A percentile compares a stretch with the other conserved stretches of the same genome.
phyloP scores from a whole-genome alignment of 148 eudicot species.

The Rhododendron ovatum region DNA sequence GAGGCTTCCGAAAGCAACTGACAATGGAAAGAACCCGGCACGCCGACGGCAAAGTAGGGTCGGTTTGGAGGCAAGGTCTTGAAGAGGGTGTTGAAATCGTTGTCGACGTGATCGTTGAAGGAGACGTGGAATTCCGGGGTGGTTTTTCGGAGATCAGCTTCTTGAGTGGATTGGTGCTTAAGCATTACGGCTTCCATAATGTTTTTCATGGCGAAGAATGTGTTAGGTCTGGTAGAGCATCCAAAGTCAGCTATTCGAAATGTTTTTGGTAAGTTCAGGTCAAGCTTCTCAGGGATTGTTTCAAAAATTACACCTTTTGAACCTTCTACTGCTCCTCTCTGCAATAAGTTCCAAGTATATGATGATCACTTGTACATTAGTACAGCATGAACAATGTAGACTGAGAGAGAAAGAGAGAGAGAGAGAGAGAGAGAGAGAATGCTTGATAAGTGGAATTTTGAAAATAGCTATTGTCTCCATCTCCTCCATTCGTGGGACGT shows the following conservation, averaged over 20 bases:
- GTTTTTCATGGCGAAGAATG: constrained; percentile 9
- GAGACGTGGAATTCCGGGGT: constrained; percentile 12
- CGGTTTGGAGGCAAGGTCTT: background rate
- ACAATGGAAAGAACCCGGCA: constrained; percentile 15
- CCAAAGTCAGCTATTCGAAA: constrained; percentile 10
- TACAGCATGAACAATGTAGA: background rate
- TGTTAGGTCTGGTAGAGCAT: constrained; percentile 17
- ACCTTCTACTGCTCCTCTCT: background rate
- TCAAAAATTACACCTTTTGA: constrained; percentile 6
- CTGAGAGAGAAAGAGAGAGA: too few species aligned
- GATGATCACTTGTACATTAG: background rate
- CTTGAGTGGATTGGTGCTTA: background rate
- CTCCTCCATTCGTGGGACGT: background rate
- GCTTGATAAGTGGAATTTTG: background rate
- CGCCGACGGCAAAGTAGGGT: constrained; percentile 3
- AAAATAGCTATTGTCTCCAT: background rate
- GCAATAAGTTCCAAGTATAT: background rate
- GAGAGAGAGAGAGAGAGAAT: background rate
- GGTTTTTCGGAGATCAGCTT: background rate
- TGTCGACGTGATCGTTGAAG: constrained; percentile 11
- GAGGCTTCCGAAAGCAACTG: constrained; percentile 14
- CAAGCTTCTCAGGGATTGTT: constrained; percentile 13
- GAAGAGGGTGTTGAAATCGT: constrained; percentile 22
- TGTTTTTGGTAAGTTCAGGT: background rate
- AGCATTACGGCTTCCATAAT: constrained; percentile 1